Conservation (phyloP, 2,329 filamentous ascomycete genomes). For the Colletotrichum salicis region DNA sequence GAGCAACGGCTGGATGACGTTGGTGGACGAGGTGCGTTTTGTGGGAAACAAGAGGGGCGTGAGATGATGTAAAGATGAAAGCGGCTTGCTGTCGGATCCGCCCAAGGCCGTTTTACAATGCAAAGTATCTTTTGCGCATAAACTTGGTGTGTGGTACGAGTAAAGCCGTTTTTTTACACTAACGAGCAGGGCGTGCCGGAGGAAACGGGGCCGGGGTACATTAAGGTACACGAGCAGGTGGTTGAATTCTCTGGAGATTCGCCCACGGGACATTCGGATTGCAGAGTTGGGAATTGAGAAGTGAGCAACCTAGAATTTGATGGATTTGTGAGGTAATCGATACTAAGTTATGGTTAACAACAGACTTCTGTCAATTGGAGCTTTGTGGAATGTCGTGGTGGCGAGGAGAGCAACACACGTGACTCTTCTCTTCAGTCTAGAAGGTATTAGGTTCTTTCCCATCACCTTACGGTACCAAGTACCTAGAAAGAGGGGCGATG, state of each 20-base stretch:
- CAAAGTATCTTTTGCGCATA: neutral
- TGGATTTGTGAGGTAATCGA: too few species aligned
- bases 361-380: neutral
- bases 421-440: neutral
- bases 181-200: conserved; percentile 7
- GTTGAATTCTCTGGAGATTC: neutral
- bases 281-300: neutral
- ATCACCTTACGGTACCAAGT: neutral
- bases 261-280: neutral
- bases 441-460: neutral
- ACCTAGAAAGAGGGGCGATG: neutral
- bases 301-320: too few species aligned
- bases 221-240: neutral
- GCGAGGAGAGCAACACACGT: too few species aligned
- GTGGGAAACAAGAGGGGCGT: conserved; percentile 1
- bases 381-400: neutral
- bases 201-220: conserved; percentile 14
- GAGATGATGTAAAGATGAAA: conserved; percentile 29
- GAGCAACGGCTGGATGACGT: conserved; percentile 25
- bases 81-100: neutral
- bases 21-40: conserved; percentile 13
- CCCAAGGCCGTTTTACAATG: neutral
- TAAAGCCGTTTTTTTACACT: neutral
- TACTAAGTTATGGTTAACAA: neutral
- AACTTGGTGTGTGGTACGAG: neutral